Evolutionary conservation across 768 basidiomycete genomes (phyloP), one percentile per base, ranked within the genome.

Genomic region (Tricholoma flavovirens): DNA sequence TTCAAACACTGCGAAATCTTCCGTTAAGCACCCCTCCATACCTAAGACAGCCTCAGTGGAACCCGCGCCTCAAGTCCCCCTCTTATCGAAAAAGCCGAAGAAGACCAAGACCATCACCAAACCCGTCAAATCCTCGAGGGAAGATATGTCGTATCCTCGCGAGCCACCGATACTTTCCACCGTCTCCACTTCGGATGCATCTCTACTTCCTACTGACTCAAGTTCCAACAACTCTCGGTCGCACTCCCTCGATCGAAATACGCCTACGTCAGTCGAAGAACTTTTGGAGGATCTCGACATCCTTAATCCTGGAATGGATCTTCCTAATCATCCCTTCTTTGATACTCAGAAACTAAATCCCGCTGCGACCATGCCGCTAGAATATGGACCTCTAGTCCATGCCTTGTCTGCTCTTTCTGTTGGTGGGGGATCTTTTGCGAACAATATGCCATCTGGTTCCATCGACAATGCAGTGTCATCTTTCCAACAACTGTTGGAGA

Each of bases 381-480:
- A 91, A 61, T 93, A 93, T 62, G 88, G 86, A 1, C 90, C 91
- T 30, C 73, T 93, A 48, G 90, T 92, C 1, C 89, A 92, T 64
- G 91, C 92, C 1, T 71, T 93, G 24, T 92, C 92, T 7, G 89
- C 91, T 11, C 74, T 93, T 33, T 93, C 92, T 1, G 88, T 90
- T 12, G 89, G 89, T 2, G 88, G 90, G 9, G 88, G 88, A 8
- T 90, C 88, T 6, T 92, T 92, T 63, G 85, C 89, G 35, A 86
- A 84, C 60, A 88, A 83, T 62, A 85, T 91, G 75, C 89, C 91
- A 14, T 85, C 88, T 5, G 88, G 88, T 10, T 89, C 90, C n/a
- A 91, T 93, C 65, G 91, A 93, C 67, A 89, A 90, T 30, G 90
- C 91, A 1, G 90, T 93, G 26, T 87, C 89, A 3, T 91, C 90